phyloP scores from a whole-genome alignment of 805 yeast genomes.

The Wickerhamiella vanderwaltii region DNA sequence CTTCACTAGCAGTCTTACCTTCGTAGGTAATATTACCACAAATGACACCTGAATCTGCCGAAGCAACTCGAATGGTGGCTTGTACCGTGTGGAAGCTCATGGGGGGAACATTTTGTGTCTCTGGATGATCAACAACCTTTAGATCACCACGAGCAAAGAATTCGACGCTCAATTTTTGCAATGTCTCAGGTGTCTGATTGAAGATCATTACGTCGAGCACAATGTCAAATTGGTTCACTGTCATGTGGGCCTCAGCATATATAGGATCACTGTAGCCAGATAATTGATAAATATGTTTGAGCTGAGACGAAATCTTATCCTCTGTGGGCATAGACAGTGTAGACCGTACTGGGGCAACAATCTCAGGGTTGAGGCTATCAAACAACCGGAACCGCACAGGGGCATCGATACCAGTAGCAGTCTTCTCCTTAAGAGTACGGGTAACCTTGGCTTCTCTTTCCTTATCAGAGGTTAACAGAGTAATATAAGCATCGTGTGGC shows the following conservation, averaged over 20 bases:
- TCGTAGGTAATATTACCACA: conserved; percentile 96
- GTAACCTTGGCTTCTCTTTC: conserved; percentile 19
- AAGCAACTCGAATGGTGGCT: conserved; percentile 82
- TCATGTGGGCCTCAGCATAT: conserved; percentile 92
- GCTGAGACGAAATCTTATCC: conserved; percentile 44
- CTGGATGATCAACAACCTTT: conserved; percentile 84
- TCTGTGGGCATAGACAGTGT: conserved; percentile 1
- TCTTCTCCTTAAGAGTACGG: conserved; percentile 38
- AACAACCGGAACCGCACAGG: conserved; percentile 22
- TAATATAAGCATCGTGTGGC: conserved; percentile 71
- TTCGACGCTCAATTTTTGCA: conserved; percentile 84
- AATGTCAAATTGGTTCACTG: conserved; percentile 94
- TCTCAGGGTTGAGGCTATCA: conserved; percentile 12
- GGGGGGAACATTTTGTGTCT: conserved; percentile 87
- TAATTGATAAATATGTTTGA: conserved; percentile 78
- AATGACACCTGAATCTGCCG: conserved; percentile 96
- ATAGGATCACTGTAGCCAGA: conserved; percentile 99
- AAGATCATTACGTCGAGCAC: conserved; percentile 86
- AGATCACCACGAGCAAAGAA: conserved; percentile 94
- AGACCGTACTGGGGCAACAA: not conserved
- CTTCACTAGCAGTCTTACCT: conserved; percentile 85
- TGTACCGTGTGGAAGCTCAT: conserved; percentile 89
- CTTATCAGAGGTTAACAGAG: conserved; percentile 45
- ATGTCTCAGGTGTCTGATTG: conserved; percentile 81
- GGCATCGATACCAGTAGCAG: conserved; percentile 30